phyloP scores from a whole-genome alignment of 495 filamentous ascomycete species.

The Terfezia claveryi region DNA sequence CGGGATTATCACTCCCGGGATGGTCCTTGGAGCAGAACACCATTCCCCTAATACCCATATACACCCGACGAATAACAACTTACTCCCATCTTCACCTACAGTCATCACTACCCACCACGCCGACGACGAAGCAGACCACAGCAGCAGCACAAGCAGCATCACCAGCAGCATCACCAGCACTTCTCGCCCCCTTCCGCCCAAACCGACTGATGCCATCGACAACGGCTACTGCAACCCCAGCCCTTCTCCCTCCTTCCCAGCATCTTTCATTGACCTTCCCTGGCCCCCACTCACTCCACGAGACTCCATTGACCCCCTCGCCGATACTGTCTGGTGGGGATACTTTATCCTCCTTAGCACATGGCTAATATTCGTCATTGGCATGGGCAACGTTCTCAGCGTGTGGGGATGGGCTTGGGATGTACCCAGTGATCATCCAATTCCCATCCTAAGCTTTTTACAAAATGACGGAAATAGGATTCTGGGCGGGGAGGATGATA shows the following conservation, averaged over 20 bases:
- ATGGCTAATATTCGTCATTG: conserved; percentile 84
- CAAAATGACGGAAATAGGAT: conserved; percentile 22
- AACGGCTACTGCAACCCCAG: background rate
- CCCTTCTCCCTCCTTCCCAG: background rate
- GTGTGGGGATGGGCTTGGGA: conserved; percentile 99
- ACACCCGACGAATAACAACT: background rate
- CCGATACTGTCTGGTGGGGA: conserved; percentile 86
- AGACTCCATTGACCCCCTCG: background rate
- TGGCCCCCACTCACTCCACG: conserved; percentile 22
- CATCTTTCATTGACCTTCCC: conserved; percentile 14
- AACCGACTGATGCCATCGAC: background rate
- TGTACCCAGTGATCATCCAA: conserved; percentile 27
- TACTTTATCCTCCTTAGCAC: conserved; percentile 77
- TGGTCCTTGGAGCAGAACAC: background rate
- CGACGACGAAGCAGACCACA: conserved; percentile 62
- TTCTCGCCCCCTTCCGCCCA: background rate
- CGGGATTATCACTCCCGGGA: too few relatives aligned
- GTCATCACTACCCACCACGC: conserved; percentile 25
- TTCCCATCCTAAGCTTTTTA: background rate
- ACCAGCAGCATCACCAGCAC: background rate
- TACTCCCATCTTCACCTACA: background rate
- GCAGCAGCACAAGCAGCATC: background rate
- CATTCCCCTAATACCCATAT: background rate
- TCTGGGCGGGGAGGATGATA: conserved; percentile 67
- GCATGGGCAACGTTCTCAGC: conserved; percentile 86